Conservation (phyloP, 306 rosid species). For the Casuarina equisetifolia region DNA sequence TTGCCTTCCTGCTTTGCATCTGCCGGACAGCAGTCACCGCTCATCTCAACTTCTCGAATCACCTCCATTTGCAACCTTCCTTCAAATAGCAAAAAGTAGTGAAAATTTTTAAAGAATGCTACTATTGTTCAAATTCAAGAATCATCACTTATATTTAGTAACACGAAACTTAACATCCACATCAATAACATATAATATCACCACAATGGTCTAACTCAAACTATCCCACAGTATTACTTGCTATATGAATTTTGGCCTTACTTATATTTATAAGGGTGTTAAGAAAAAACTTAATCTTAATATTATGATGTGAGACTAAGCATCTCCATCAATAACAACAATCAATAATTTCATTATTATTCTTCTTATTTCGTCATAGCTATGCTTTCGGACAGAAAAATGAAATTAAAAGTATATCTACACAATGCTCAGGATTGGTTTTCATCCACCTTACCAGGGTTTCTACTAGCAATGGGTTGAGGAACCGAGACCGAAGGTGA, state of each 20-base stretch:
- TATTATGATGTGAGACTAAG: no score
- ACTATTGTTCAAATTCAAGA: neutral
- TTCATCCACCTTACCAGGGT: conserved; percentile 37
- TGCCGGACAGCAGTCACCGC: conserved; percentile 25
- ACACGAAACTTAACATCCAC: no score
- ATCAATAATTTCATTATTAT: no score
- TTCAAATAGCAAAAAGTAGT: conserved; percentile 15
- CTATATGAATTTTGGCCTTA: no score
- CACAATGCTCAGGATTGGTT: neutral
- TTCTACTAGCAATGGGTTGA: conserved; percentile 22
- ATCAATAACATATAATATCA: no score
- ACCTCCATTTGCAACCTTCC: conserved; percentile 45
- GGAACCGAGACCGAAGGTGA: conserved; percentile 25
- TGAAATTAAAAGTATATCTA: neutral
- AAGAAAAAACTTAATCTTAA: no score
- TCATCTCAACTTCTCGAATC: conserved; percentile 67
- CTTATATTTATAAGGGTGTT: no score
- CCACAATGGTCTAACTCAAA: no score
- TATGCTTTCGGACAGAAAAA: neutral
- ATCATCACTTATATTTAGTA: no score
- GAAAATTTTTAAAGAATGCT: neutral
- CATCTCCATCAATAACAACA: no score
- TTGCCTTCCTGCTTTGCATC: conserved; percentile 29
- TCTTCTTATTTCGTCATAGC: no score
- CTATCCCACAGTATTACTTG: no score